These are phyloP conservation scores for Scedosporium minutisporum DNA, from an alignment of 2,329 filamentous ascomycete genomes.

Conservation along the genomic window DNA sequence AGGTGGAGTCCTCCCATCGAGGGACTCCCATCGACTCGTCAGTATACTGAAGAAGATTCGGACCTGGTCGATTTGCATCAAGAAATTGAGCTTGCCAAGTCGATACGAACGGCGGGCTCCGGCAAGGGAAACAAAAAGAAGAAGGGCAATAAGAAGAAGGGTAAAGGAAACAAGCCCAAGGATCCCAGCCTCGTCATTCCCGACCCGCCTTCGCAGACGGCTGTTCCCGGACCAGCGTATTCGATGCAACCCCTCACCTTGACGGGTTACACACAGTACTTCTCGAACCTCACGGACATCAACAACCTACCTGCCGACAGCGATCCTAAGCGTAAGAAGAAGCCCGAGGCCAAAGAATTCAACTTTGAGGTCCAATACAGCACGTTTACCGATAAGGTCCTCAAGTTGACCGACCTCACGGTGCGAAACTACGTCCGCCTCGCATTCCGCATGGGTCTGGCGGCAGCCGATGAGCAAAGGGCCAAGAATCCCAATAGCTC, in stretches of 20 bases:
- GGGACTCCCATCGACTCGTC: slow-evolving; percentile 7
- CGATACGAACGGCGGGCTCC: neutral
- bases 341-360: slow-evolving; percentile 55
- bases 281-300: slow-evolving; percentile 82
- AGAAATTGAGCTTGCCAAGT: slow-evolving; percentile 15
- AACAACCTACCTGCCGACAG: slow-evolving; percentile 47
- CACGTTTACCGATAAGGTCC: slow-evolving; percentile 67
- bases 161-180: slow-evolving; percentile 36
- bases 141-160: slow-evolving; percentile 29
- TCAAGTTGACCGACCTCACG: slow-evolving; percentile 72
- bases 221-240: slow-evolving; percentile 81
- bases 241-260: slow-evolving; percentile 73
- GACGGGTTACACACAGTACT: slow-evolving; percentile 80
- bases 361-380: slow-evolving; percentile 76
- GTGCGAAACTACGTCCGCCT: slow-evolving; percentile 72
- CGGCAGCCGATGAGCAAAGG: slow-evolving; percentile 8
- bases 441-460: slow-evolving; percentile 65
- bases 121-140: slow-evolving; percentile 16
- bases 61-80: slow-evolving; percentile 1
- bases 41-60: slow-evolving; percentile 12
- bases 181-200: slow-evolving; percentile 58
- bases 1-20: slow-evolving; percentile 27
- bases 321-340: slow-evolving; percentile 39
- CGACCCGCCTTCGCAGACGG: slow-evolving; percentile 58
- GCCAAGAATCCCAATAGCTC: slow-evolving; percentile 10